Evolutionary conservation across 2,329 filamentous ascomycete species (phyloP).

Genomic region (Tolypocladium album): DNA sequence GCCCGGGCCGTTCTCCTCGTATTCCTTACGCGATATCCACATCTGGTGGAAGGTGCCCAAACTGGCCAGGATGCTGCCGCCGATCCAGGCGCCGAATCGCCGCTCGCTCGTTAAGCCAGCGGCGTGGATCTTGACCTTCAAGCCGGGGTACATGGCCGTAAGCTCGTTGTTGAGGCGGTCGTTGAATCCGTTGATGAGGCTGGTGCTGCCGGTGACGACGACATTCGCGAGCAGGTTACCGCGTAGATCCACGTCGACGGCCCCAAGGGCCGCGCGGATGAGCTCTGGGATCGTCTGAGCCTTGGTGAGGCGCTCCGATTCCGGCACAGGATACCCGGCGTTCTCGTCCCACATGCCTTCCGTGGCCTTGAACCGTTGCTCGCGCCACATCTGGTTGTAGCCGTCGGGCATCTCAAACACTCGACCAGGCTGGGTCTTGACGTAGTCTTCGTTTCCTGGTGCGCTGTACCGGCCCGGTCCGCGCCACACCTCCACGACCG

Average conservation of each 20-base stretch:
- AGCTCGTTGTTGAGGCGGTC: constrained; percentile 84
- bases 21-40: constrained; percentile 98
- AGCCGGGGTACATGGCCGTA: constrained; percentile 68
- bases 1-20: constrained; percentile 82
- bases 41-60: constrained; percentile 98
- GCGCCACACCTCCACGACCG: constrained; percentile 86
- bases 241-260: constrained; percentile 81
- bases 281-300: constrained; percentile 75
- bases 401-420: constrained; percentile 97
- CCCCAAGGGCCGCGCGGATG: constrained; percentile 64
- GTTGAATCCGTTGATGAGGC: constrained; percentile 81
- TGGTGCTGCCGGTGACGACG: constrained; percentile 83
- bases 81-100: constrained; percentile 90
- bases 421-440: constrained; percentile 62
- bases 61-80: constrained; percentile 89
- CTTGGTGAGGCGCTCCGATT: constrained; percentile 44
- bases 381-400: constrained; percentile 88
- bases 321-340: constrained; percentile 48
- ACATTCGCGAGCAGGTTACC: constrained; percentile 78
- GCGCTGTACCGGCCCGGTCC: constrained; percentile 58
- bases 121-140: constrained; percentile 80
- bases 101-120: constrained; percentile 79
- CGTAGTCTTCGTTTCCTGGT: constrained; percentile 66
- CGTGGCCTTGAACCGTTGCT: constrained; percentile 74
- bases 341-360: constrained; percentile 89